These are phyloP conservation scores for Cucumis hystrix DNA, from an alignment of 306 rosid genomes.

Conservation along the genomic window DNA sequence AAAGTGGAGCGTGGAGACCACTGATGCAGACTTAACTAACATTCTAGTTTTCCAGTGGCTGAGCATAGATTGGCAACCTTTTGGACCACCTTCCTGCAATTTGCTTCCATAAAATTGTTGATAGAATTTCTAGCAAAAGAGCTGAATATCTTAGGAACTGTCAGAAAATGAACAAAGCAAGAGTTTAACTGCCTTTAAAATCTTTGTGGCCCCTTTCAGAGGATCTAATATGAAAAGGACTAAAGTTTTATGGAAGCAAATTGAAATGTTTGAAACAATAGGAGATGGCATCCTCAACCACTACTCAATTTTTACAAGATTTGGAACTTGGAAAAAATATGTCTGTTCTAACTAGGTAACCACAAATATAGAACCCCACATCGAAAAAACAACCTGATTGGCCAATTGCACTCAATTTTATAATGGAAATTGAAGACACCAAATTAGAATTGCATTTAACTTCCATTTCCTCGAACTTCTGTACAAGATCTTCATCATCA, in stretches of 20 bases:
- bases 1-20: constrained; percentile 7
- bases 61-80: constrained; percentile 3
- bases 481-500: neutral
- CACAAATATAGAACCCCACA: neutral
- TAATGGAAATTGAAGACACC: neutral
- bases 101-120: constrained; percentile 5
- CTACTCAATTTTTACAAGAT: neutral
- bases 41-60: constrained; percentile 4
- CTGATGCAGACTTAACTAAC: constrained; percentile 9
- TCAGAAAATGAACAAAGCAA: neutral
- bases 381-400: neutral
- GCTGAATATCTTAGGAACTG: neutral
- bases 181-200: neutral
- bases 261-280: neutral
- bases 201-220: constrained; percentile 4
- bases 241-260: neutral
- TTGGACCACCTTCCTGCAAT: constrained; percentile 13
- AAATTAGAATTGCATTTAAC: neutral
- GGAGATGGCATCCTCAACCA: neutral
- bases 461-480: neutral
- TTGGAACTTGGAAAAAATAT: neutral
- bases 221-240: neutral
- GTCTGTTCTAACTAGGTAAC: neutral
- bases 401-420: neutral
- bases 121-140: neutral